Base-by-base conservation (phyloP, 2,329 filamentous ascomycete species). In the Hymenoscyphus salicellus region DNA sequence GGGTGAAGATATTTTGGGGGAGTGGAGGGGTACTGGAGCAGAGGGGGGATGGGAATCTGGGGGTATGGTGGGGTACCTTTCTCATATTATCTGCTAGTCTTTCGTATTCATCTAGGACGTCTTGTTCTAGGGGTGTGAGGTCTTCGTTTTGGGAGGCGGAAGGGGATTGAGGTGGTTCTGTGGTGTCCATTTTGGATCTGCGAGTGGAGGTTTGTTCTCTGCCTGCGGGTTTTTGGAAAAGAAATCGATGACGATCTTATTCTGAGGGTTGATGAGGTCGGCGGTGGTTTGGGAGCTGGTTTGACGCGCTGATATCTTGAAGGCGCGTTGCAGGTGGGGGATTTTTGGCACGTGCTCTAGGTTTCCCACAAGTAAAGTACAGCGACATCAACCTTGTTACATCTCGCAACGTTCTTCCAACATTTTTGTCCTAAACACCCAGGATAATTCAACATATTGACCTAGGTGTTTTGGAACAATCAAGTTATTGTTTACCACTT, bases 41-140 rank as follows among this genome's bases (percentile, higher is more conserved):
- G 16, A 32, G 14, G 8, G 30, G 46, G 32, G 3, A 30, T n/a
- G 46, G 43, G 28, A 43, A 36, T n/a, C n/a, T n/a, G 11, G 49
- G 20, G 20, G 49, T n/a, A 28, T 10, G 41, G 41, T 11, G 20
- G 46, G 6, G 78, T 78, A 94, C 95, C 80, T 90, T 90, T 74
- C 96, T 96, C 84, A 99, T 89, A 75, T 98, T 99, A 71, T 90
- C 89, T 0, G 94, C 86, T 36, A 99, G 80, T 16, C 89, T 84
- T 71, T 94, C 88, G 75, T 99, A 99, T 78, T 99, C 95, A 67
- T 98, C 93, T 0, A 99, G 82, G 0, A 99, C 90, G 75, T 98
- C 92, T 77, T 97, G 93, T 80, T 99, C 93, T 7, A 96, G 84
- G 4, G 92, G 89, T 0, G 89, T 84, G 67, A 97, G 81, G 72